Evolutionary conservation across 2,329 filamentous ascomycete species (phyloP), one percentile per base, ranked within the genome.

Genomic region (Penicillium sp.): DNA sequence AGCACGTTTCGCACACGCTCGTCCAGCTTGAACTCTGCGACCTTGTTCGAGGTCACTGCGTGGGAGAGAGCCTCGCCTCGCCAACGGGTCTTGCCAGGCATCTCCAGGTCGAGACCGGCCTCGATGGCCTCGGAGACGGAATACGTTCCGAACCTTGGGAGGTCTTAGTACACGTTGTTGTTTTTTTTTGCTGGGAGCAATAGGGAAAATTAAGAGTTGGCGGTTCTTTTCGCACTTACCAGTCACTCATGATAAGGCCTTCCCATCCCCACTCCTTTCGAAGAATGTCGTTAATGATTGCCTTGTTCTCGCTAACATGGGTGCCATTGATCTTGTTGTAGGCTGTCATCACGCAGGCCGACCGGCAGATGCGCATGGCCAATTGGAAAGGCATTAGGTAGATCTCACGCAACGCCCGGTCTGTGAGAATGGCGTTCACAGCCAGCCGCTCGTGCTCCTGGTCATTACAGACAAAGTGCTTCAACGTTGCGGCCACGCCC

Each of bases 401-500:
- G 12, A 84, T 78, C 59, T 85, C 82, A 13, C 81, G 71, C 47
- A 84, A 61, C 1, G 81, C 78, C 42, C 81, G 70, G 48, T 81
- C 58, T 1, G 71, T 73, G 3, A 75, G 54, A 43, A 73, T 69
- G 13, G 65, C 70, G 55, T 66, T 64, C 5, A 73, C 68, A 1
- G 67, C 67, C 62, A 73, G 60, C 5, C 72, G 63, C 55, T 73
- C 69, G 46, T 74, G 68, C 42, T 75, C 72, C 49, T 73, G 70
- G 39, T 75, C 72, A 57, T 75, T 75, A 52, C 68, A 70, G 36
- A 74, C 72, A 48, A 73, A 74, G 48, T 75, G 88, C 73, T 93
- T 93, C 56, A 90, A 82, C 0, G 87, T 88, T 9, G 88, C 86
- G 6, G 84, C 82, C 34, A 93, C 78, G 1, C 85, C 84, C 51